Evolutionary conservation across 768 basidiomycete species (phyloP).

Genomic region (Termitomyces sp.): DNA sequence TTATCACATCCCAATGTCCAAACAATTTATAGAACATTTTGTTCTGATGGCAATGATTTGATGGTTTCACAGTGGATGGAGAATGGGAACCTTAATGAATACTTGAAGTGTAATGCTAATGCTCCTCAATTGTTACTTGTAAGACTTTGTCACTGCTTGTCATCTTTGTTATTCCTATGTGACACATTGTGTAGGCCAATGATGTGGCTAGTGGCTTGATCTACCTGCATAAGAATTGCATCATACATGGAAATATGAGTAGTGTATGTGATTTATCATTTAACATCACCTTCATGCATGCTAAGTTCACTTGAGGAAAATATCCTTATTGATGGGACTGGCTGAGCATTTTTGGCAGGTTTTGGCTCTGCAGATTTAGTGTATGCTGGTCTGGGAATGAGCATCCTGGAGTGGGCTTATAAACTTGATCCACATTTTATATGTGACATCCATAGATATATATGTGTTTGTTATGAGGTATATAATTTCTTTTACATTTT

Average conservation of each 20-base stretch:
- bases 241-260: neutral
- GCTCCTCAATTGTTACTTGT: neutral
- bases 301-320: neutral
- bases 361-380: neutral
- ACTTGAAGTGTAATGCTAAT: neutral
- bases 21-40: neutral
- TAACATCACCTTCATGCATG: neutral
- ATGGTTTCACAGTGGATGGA: neutral
- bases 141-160: neutral
- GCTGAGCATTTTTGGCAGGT: neutral
- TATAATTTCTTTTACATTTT: neutral
- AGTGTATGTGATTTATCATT: neutral
- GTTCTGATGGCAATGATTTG: rapidly evolving
- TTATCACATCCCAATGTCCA: neutral
- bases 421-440: too few relatives aligned
- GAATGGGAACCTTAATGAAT: neutral
- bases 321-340: neutral
- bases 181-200: neutral
- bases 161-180: neutral
- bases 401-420: neutral
- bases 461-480: constrained; percentile 1
- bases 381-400: too few relatives aligned
- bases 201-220: neutral
- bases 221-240: neutral
- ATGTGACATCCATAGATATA: constrained; percentile 1